phyloP scores from a whole-genome alignment of 2,329 filamentous ascomycete genomes.

The Neocucurbitaria cava region DNA sequence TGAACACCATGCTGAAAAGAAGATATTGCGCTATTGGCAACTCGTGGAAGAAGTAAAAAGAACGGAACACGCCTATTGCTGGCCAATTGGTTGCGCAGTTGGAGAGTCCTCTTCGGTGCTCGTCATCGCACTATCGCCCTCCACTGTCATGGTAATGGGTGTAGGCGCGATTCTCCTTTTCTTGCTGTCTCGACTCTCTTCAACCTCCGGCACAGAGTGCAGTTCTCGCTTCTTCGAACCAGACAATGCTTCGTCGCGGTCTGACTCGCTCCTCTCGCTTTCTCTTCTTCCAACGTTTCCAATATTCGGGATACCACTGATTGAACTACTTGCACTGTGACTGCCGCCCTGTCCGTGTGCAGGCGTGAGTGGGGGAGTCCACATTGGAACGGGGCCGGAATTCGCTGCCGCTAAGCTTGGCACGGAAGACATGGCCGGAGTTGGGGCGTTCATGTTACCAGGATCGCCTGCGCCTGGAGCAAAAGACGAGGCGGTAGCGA shows the following conservation, averaged over 20 bases:
- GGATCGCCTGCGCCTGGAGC: constrained; percentile 44
- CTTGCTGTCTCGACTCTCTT: constrained; percentile 49
- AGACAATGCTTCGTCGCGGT: constrained; percentile 39
- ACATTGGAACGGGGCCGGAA: constrained; percentile 72
- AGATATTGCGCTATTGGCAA: constrained; percentile 5
- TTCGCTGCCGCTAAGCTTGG: constrained; percentile 78
- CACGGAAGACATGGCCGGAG: constrained; percentile 77
- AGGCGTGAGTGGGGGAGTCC: constrained; percentile 91
- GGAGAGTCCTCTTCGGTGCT: constrained; percentile 43
- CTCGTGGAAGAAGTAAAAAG: constrained; percentile 4
- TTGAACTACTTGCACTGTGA: constrained; percentile 63
- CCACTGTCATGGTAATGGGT: constrained; percentile 41
- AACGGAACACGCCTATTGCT: constrained; percentile 12
- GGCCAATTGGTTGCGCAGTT: constrained; percentile 23
- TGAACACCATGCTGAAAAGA: constrained; percentile 28
- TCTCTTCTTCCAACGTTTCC: constrained; percentile 29
- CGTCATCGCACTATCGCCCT: constrained; percentile 35
- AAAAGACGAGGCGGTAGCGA: constrained; percentile 69
- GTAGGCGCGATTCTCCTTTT: constrained; percentile 56
- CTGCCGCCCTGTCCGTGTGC: constrained; percentile 51
- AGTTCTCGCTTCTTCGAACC: constrained; percentile 46
- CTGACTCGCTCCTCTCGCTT: constrained; percentile 47
- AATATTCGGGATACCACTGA: constrained; percentile 57
- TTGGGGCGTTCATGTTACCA: constrained; percentile 72
- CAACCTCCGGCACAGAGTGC: constrained; percentile 45